Evolutionary conservation across 805 yeast genomes (phyloP), one percentile per base, ranked within the genome.

Genomic region (Metschnikowia bowlesiae): DNA sequence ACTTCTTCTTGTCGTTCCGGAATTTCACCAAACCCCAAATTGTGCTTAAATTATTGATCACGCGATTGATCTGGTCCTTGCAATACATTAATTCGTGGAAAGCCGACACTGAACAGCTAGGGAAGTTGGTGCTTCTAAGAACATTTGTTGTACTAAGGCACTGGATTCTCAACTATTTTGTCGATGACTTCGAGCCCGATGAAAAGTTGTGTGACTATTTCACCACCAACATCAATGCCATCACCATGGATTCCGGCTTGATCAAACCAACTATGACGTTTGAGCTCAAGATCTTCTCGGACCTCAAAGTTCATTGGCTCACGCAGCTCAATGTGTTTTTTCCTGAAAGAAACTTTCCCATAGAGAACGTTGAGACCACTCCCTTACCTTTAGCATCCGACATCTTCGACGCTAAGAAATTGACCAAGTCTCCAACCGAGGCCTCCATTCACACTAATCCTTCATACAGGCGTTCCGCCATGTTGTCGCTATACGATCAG

Each of bases 131-230:
- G 1, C 71, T 88, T 10, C 78, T 91, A 35, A 76, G 98, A 59
- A 85, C 96, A 0, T 92, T 91, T 70, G 96, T 89, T 29, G 83
- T 87, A 30, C 59, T 94, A 39, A 80, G 97, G 61, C 96, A 89
- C 69, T 92, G 98, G 96, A 65, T 92, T 16, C 68, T 88, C 52
- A 92, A 91, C 66, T 91, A 88, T 65, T 94, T 89, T 60, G 76
- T 82, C 39, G 92, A 88, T 62, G 98, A 94, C 66, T 94, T 74
- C 53, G 68, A 65, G 44, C 46, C 62, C 13, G 65, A 72, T 54
- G 49, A 50, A 5, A 49, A 54, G 31, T 56, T 74, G 33, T 70
- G 78, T 53, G 74, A 73, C 46, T 35, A 51, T 16, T 72, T 91
- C 63, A 70, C 85, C 28, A 67, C 78, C 13, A 74, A 79, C 44